Evolutionary conservation across 768 basidiomycete species (phyloP).

Genomic region (Hypsizygus marmoreus): DNA sequence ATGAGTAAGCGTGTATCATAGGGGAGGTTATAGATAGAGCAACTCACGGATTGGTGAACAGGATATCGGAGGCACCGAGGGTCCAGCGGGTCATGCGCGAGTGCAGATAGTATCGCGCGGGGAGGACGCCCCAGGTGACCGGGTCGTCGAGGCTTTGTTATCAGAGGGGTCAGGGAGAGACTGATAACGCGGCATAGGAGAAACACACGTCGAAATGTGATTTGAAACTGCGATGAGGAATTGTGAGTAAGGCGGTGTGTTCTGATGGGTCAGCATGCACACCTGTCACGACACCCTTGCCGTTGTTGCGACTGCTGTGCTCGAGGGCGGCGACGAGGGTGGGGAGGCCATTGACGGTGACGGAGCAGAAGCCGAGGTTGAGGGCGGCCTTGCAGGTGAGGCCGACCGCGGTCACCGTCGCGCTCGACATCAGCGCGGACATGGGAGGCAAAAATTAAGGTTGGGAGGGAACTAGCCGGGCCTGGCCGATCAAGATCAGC

Average conservation of each 20-base stretch:
- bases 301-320: slow-evolving; percentile 41
- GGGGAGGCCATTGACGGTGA: slow-evolving; percentile 72
- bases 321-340: slow-evolving; percentile 64
- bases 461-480: slow-evolving; percentile 7
- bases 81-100: slow-evolving; percentile 81
- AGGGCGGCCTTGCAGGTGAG: slow-evolving; percentile 80
- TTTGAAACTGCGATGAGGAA: slow-evolving; percentile 68
- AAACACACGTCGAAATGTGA: slow-evolving; percentile 86
- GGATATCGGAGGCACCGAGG: slow-evolving; percentile 88
- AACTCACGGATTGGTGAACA: slow-evolving; percentile 90
- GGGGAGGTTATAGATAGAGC: slow-evolving; percentile 11
- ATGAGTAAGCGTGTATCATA: slow-evolving; percentile 9
- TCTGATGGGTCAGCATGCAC: slow-evolving; percentile 17
- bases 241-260: neutral
- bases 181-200: slow-evolving; percentile 7
- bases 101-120: slow-evolving; percentile 58
- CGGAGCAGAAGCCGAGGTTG: slow-evolving; percentile 61
- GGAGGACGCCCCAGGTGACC: slow-evolving; percentile 85
- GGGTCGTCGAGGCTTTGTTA: slow-evolving; percentile 75
- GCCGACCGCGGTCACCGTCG: slow-evolving; percentile 68
- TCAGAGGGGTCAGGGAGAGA: slow-evolving; percentile 7
- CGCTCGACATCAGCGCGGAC: slow-evolving; percentile 52
- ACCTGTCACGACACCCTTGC: slow-evolving; percentile 78
- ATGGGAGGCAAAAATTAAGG: slow-evolving; percentile 25
- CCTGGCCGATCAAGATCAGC: slow-evolving; percentile 7